Evolutionary conservation across 2,329 filamentous ascomycete species (phyloP).

Genomic region (Eurotiales sp.): DNA sequence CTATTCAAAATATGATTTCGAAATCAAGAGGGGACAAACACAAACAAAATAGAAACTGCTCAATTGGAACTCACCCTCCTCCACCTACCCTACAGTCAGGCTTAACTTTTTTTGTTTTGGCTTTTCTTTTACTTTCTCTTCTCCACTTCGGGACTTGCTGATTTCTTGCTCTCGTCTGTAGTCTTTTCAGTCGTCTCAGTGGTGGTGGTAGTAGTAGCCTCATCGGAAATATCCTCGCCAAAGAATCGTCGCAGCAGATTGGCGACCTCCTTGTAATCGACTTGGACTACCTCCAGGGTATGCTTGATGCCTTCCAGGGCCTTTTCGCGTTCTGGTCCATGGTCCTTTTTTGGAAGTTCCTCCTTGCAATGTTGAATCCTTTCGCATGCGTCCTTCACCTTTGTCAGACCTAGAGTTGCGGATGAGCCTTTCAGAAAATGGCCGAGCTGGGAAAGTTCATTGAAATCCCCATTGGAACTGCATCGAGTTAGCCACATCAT

Average conservation of each 20-base stretch:
- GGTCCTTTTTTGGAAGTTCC: slow-evolving; percentile 53
- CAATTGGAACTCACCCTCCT: neutral
- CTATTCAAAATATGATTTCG: slow-evolving; percentile 18
- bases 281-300: slow-evolving; percentile 67
- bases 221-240: slow-evolving; percentile 37
- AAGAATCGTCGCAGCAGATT: slow-evolving; percentile 69
- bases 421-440: slow-evolving; percentile 98
- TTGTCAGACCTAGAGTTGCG: slow-evolving; percentile 83
- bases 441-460: slow-evolving; percentile 74
- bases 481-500: no score
- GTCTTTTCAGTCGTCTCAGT: neutral
- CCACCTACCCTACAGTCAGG: neutral
- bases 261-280: slow-evolving; percentile 72
- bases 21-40: slow-evolving; percentile 16
- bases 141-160: slow-evolving; percentile 3
- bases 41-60: slow-evolving; percentile 14
- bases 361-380: slow-evolving; percentile 91
- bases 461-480: slow-evolving; percentile 62
- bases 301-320: slow-evolving; percentile 68
- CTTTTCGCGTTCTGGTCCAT: slow-evolving; percentile 63
- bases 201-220: neutral
- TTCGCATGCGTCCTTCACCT: slow-evolving; percentile 90
- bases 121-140: slow-evolving; percentile 1
- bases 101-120: no score
- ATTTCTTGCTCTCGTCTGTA: neutral